phyloP scores from a whole-genome alignment of 2,329 filamentous ascomycete species.

The Fonsecaea erecta region DNA sequence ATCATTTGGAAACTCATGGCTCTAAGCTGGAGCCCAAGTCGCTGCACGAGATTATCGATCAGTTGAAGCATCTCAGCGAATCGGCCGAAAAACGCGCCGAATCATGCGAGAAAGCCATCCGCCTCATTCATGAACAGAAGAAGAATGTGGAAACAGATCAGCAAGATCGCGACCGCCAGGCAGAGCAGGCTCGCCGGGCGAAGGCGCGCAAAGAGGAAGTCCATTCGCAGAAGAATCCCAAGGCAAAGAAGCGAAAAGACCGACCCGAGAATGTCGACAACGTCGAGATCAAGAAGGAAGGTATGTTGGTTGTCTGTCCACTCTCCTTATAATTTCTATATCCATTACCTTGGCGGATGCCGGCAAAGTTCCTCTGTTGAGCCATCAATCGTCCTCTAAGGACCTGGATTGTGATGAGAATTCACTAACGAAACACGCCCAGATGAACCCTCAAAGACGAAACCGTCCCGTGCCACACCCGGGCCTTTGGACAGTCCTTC shows the following conservation, averaged over 20 bases:
- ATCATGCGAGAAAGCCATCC: constrained; percentile 63
- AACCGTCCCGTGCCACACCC: constrained; percentile 29
- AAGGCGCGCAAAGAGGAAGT: constrained; percentile 51
- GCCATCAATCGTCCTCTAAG: neutral
- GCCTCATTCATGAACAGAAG: constrained; percentile 62
- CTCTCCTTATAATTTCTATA: neutral
- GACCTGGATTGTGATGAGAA: neutral
- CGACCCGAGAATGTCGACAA: constrained; percentile 61
- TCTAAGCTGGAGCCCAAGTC: constrained; percentile 55
- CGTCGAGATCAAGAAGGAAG: constrained; percentile 60
- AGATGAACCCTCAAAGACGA: constrained; percentile 33
- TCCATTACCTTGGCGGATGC: constrained; percentile 2
- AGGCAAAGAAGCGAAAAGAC: constrained; percentile 81
- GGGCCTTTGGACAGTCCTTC: constrained; percentile 37
- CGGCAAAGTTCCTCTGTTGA: constrained; percentile 13
- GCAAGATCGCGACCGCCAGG: constrained; percentile 55
- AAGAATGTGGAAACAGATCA: constrained; percentile 62
- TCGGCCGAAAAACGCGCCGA: constrained; percentile 62
- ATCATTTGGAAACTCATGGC: constrained; percentile 56
- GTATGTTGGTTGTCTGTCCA: constrained; percentile 47
- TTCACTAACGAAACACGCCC: constrained; percentile 13
- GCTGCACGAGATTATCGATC: constrained; percentile 56
- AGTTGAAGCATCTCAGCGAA: constrained; percentile 62
- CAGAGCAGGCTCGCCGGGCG: constrained; percentile 52
- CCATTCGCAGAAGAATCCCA: constrained; percentile 59